Conservation (phyloP, 441 rosid species). For the Pelargonium australe region DNA sequence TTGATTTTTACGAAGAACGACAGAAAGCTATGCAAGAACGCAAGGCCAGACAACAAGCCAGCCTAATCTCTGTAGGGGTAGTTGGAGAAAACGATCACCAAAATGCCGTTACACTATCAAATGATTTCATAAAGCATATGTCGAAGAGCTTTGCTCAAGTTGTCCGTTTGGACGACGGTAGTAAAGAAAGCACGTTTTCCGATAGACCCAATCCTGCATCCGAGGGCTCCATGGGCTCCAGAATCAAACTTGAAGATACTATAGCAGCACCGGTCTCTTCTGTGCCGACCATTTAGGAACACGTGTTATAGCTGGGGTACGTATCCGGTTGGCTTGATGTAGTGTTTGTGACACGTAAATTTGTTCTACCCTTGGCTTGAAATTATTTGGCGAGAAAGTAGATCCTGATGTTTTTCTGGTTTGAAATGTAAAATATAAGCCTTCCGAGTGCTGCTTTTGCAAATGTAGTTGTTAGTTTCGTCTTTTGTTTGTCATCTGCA, state of each 20-base stretch:
- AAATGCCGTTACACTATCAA: conserved; percentile 30
- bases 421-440: no score
- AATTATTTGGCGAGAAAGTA: no score
- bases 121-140: conserved; percentile 50
- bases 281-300: no score
- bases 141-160: conserved; percentile 52
- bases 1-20: conserved; percentile 71
- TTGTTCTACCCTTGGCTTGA: no score
- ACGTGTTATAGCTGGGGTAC: no score
- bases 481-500: no score
- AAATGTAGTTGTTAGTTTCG: no score
- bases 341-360: no score
- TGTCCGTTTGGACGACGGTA: conserved; percentile 41
- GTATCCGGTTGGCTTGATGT: no score
- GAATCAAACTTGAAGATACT: conserved; percentile 28
- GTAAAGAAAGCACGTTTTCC: conserved; percentile 29
- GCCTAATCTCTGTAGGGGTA: conserved; percentile 34
- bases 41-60: conserved; percentile 63
- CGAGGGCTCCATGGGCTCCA: conserved; percentile 12
- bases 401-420: no score
- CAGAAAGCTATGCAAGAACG: conserved; percentile 75
- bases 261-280: neutral
- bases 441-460: no score
- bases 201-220: conserved; percentile 29
- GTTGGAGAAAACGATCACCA: conserved; percentile 11